These are phyloP conservation scores for Babesia caballi DNA, from an alignment of 169 alveolate species.

Conservation along the genomic window DNA sequence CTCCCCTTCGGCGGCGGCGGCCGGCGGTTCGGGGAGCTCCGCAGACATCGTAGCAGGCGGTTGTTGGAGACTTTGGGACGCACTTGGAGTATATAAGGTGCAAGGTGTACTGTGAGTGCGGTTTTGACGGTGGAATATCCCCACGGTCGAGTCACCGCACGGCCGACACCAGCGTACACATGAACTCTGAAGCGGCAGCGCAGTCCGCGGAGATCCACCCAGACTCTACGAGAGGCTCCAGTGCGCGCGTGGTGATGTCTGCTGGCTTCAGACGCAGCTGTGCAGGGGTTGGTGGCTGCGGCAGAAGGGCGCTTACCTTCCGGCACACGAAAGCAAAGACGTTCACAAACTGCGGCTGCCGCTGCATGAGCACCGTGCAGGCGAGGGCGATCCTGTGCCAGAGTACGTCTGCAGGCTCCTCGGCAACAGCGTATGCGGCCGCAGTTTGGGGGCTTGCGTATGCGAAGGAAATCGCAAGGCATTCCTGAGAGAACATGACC, in stretches of 20 bases:
- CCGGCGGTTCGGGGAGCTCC: neutral
- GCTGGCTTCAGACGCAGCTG: conserved; percentile 18
- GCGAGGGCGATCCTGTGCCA: conserved; percentile 9
- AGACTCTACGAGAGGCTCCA: conserved; percentile 6
- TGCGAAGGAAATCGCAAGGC: conserved; percentile 19
- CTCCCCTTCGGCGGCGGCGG: neutral
- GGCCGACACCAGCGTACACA: conserved; percentile 36
- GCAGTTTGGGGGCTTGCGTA: conserved; percentile 19
- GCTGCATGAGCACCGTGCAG: conserved; percentile 25
- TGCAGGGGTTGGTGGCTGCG: neutral
- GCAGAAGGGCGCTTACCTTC: conserved; percentile 21
- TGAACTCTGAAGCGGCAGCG: conserved; percentile 25
- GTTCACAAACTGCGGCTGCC: conserved; percentile 28
- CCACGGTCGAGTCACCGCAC: neutral
- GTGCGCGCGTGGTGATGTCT: neutral
- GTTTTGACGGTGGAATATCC: neutral
- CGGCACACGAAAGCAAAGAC: conserved; percentile 19
- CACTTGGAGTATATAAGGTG: no score
- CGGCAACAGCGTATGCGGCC: neutral
- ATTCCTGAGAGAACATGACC: neutral
- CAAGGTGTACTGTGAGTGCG: no score
- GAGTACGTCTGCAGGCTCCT: neutral
- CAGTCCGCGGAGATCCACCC: conserved; percentile 32
- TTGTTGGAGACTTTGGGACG: no score
- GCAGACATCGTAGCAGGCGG: neutral